phyloP scores from a whole-genome alignment of 2,329 filamentous ascomycete genomes.

The Coniella lustricola region DNA sequence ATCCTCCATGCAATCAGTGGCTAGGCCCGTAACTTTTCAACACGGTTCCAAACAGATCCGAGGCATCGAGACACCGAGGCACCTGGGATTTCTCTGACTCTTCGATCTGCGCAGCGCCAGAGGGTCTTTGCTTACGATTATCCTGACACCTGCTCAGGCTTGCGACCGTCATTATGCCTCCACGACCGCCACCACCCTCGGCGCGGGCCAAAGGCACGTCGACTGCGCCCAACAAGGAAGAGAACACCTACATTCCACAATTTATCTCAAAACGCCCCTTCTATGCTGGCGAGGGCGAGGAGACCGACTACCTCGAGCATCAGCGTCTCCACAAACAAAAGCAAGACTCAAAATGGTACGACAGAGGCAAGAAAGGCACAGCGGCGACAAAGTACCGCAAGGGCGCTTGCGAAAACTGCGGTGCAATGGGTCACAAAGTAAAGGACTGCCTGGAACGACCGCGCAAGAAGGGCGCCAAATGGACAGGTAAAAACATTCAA shows the following conservation, averaged over 20 bases:
- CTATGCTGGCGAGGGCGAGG: conserved; percentile 73
- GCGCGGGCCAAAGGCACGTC: conserved; percentile 1
- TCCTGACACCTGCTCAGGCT: too few species aligned
- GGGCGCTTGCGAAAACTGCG: conserved; percentile 97
- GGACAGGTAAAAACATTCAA: conserved; percentile 88
- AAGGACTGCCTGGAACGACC: conserved; percentile 90
- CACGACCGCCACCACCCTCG: conserved; percentile 11
- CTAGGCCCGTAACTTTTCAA: background rate
- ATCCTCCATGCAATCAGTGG: background rate
- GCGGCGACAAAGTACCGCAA: conserved; percentile 96
- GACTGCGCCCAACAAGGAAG: conserved; percentile 57
- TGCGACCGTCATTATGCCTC: conserved; percentile 16
- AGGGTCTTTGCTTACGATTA: too few species aligned
- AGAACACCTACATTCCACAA: conserved; percentile 96
- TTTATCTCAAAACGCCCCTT: conserved; percentile 99
- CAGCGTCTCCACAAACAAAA: conserved; percentile 77
- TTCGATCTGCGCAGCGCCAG: too few species aligned
- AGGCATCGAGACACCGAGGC: too few species aligned
- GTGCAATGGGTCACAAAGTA: conserved; percentile 90
- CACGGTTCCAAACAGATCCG: too few species aligned
- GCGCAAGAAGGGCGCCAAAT: conserved; percentile 81
- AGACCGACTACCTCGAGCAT: conserved; percentile 89
- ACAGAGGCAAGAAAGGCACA: conserved; percentile 80
- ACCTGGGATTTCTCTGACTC: too few species aligned
- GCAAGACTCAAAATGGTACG: conserved; percentile 81